These are phyloP conservation scores for Clohesyomyces aquaticus DNA, from an alignment of 495 filamentous ascomycete genomes.

Conservation along the genomic window DNA sequence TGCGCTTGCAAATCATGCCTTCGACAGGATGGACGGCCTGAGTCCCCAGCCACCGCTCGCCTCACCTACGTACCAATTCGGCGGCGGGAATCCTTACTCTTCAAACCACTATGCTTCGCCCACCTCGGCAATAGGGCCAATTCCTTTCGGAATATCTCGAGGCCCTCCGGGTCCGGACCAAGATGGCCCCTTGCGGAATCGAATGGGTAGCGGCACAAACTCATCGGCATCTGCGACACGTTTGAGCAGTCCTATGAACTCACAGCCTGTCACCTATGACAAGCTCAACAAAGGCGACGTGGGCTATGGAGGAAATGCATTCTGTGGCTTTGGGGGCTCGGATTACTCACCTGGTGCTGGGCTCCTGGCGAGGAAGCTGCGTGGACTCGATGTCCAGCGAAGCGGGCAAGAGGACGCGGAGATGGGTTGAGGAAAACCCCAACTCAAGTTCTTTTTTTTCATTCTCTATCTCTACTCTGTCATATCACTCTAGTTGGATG, in stretches of 20 bases:
- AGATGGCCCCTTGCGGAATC: constrained; percentile 32
- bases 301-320: constrained; percentile 68
- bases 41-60: constrained; percentile 23
- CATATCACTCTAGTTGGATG: background rate
- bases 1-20: constrained; percentile 34
- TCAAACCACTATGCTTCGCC: constrained; percentile 16
- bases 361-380: constrained; percentile 44
- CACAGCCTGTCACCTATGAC: constrained; percentile 54
- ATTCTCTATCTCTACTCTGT: background rate
- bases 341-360: constrained; percentile 33
- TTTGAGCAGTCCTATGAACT: constrained; percentile 2
- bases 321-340: constrained; percentile 40
- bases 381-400: constrained; percentile 43
- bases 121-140: constrained; percentile 20
- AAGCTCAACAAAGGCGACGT: constrained; percentile 70
- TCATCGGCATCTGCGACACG: constrained; percentile 2
- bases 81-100: constrained; percentile 11
- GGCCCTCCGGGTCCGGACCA: constrained; percentile 42
- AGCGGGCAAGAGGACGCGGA: background rate
- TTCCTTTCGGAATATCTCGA: constrained; percentile 31
- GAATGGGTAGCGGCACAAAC: constrained; percentile 18
- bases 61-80: constrained; percentile 31
- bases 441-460: background rate
- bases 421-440: background rate
- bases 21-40: constrained; percentile 21